Conservation (phyloP, 148 eudicot genomes). For the Vaccinium darrowii region DNA sequence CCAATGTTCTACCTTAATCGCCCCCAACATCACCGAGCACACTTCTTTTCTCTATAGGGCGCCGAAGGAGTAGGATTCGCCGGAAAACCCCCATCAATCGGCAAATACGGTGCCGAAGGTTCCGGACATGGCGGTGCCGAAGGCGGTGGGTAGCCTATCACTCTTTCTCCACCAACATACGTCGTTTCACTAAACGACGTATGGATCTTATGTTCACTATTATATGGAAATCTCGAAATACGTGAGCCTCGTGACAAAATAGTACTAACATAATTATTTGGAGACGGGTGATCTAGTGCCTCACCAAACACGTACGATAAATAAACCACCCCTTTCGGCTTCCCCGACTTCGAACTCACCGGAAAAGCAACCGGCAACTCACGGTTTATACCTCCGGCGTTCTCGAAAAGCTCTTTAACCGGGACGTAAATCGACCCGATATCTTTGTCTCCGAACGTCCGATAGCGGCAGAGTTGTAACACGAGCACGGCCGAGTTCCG, state of each 20-base stretch:
- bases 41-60: not conserved
- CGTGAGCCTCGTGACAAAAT: no score
- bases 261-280: no score
- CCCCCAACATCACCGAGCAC: not conserved
- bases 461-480: not conserved
- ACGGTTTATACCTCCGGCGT: not conserved
- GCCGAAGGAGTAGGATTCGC: not conserved
- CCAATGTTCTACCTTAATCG: no score
- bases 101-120: not conserved
- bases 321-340: not conserved
- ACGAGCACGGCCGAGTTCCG: not conserved
- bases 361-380: not conserved
- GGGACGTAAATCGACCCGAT: not conserved
- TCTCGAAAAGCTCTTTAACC: not conserved
- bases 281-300: no score
- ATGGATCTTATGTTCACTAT: not conserved
- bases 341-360: not conserved
- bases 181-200: no score
- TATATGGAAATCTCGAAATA: no score
- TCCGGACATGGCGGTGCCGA: not conserved
- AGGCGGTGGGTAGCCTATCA: not conserved
- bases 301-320: not conserved
- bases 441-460: not conserved
- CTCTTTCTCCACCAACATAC: not conserved
- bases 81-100: not conserved